Percentiles rank a stretch among this genome's conserved stretches.
phyloP scores from a whole-genome alignment of 75 land plant genomes.

The Isoetes taiwanensis region DNA sequence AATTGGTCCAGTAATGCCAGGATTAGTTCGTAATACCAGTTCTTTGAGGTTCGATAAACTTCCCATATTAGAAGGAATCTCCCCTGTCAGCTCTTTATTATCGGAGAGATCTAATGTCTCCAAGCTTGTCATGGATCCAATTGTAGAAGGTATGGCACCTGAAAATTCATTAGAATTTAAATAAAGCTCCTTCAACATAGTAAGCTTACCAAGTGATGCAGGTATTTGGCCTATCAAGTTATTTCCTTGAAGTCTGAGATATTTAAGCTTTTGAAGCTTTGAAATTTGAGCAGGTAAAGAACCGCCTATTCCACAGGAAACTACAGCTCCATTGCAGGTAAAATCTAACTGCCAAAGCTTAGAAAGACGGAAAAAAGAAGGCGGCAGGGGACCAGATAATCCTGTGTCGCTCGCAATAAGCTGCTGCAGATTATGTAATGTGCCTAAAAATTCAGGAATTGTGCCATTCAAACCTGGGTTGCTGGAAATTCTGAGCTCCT shows the following conservation, averaged over 20 bases:
- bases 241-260: constrained; percentile 42
- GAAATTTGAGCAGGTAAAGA: constrained; percentile 36
- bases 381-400: too few species aligned
- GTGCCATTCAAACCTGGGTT: too few species aligned
- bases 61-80: constrained; percentile 41
- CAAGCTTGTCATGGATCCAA: constrained; percentile 34
- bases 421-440: too few species aligned
- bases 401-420: too few species aligned
- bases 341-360: too few species aligned
- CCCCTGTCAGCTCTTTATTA: constrained; percentile 43
- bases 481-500: too few species aligned
- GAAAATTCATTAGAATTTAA: constrained; percentile 51
- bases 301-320: too few species aligned
- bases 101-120: constrained; percentile 50
- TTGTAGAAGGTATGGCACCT: constrained; percentile 39
- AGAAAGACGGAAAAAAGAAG: too few species aligned
- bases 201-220: constrained; percentile 23
- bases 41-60: constrained; percentile 33
- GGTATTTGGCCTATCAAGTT: constrained; percentile 42
- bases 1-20: constrained; percentile 36
- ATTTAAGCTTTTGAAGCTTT: constrained; percentile 28
- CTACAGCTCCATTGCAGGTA: too few species aligned
- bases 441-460: too few species aligned
- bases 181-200: constrained; percentile 39
- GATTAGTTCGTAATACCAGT: constrained; percentile 37